Base-by-base conservation (phyloP, 495 filamentous ascomycete species). In the Aspergillus panamensis region DNA sequence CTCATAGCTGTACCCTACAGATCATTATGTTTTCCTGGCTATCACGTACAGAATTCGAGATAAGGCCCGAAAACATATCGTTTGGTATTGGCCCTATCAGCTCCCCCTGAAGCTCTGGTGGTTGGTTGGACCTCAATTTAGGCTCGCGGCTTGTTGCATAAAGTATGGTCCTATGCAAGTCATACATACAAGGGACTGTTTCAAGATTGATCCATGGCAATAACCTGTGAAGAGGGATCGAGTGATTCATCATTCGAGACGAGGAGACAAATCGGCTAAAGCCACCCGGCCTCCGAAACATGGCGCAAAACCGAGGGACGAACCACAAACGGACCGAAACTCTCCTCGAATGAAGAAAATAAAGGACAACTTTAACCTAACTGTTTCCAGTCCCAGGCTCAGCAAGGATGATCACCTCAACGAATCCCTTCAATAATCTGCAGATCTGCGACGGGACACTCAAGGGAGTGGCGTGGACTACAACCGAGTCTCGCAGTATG, bases 71-170 rank as follows among this genome's bases (percentile, higher is more conserved):
- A 35, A 35, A 13, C 13, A 8, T 35, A 8, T 8, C 33, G 33
- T 13, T 35, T 8, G 33, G 33, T 3, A 35, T 13, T 1, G 13
- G 33, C 13, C 33, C 33, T 1, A 8, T 35, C 3, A 35, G 33
- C 33, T 13, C 33, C 17, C 7, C 47, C 48, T 3, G 20, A 50
- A n/a, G 45, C 48, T n/a, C 30, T 25, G 9, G 20, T 32, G 3
- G 20, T 29, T 21, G 5, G 31, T 29, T 32, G 19, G 16, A 16
- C 14, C 20, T 50, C 35, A 39, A 25, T 20, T 50, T 50, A 50
- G 17, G n/a, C 48, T 50, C 32, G n/a, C 48, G 48, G 48, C 20
- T 50, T 50, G 48, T 12, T 32, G 48, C 48, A 50, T 50, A 50
- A 31, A 25, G 25, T 32, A 50, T 29, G 48, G 31, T 32, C 25